Base-by-base conservation (phyloP, 1,284 basidiomycete species). In the Vanrija pseudolonga region DNA sequence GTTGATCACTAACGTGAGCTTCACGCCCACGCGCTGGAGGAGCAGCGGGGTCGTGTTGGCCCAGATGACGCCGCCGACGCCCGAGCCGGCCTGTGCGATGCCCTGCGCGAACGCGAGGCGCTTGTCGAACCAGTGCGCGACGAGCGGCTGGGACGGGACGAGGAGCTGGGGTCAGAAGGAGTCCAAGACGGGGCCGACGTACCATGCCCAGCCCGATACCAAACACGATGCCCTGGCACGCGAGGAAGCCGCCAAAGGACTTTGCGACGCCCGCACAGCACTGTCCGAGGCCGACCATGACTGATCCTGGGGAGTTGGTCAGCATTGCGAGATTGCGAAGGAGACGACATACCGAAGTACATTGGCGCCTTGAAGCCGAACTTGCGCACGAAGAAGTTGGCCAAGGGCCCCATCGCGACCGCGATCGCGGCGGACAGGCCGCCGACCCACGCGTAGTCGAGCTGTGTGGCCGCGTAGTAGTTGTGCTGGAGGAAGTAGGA, bases 361-460 rank as follows among this genome's bases (percentile, higher is more conserved):
- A 79, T 59, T 0, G 74, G 72, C 2, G 64, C 51, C 32, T 73
- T 68, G 48, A 77, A 74, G 8, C 71, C 70, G 24, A 67, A 63
- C 17, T 51, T 47, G 8, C 68, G 66, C 20, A 66, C 65, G 6
- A 76, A 50, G 24, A 59, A 69, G 61, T 78, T 79, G 9, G 73
- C 69, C 23, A 76, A 57, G 0, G 78, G 78, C 3, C 76, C 76
- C 18, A 65, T 61, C 1, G 71, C 24, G 46, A 78, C 62, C 11
- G 72, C 73, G 5, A 65, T 54, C 3, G 73, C 67, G 0, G 78
- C 71, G 2, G 66, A 67, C 39, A 79, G 60, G 8, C 78, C 77
- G 26, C 77, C 77, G 7, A 78, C 71, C 65, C 76, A 78, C 7
- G 77, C 76, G 50, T 78, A 79, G 18, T 72, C 65, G 46, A 77